Base-by-base conservation (phyloP, 495 filamentous ascomycete genomes). In the Penicillium crystallinum region DNA sequence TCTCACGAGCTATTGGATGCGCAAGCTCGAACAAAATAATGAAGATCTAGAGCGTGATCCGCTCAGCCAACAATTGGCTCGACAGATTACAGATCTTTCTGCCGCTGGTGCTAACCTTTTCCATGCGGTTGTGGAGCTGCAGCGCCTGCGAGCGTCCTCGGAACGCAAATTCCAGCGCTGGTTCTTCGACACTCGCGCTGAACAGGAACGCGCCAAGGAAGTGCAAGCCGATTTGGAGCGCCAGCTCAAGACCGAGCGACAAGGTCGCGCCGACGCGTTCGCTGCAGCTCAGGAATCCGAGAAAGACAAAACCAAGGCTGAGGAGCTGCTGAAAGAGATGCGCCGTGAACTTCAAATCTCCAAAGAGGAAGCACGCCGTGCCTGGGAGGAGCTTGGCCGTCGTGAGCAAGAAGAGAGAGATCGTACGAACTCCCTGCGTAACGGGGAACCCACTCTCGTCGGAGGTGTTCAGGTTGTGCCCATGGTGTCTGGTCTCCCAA, bases 141-240 rank as follows among this genome's bases (percentile, higher is more conserved):
- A 98, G 62, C 85, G 93, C n/a, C 77, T 98, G 12, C 89, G 93
- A 18, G 93, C 95, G 17, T 95, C 89, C 18, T 96, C 91, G 1
- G 95, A 97, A 67, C 81, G 95, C 31, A 97, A 97, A 64, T 98
- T 98, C 65, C 95, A 97, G 68, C 84, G 95, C 35, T 98, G 93
- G 93, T 97, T 97, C 70, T 95, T 95, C 64, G 93, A 98, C 59
- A 95, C 89, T 2, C 83, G 91, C 38, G 78, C 83, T 34, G 91
- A 97, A 50, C 82, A 95, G 58, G 93, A 98, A 73, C 85, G 87
- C 11, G 73, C 84, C 34, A 84, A 88, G 53, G 93, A 97, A 64
- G 76, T 88, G n/a, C 87, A 89, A 48, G 89, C 79, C n/a, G 82
- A 89, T 58, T 73, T 93, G 17, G 84, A 96, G 62, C 74, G 78